Evolutionary conservation across 768 basidiomycete genomes (phyloP).

Genomic region (Stropharia rugosoannulata): DNA sequence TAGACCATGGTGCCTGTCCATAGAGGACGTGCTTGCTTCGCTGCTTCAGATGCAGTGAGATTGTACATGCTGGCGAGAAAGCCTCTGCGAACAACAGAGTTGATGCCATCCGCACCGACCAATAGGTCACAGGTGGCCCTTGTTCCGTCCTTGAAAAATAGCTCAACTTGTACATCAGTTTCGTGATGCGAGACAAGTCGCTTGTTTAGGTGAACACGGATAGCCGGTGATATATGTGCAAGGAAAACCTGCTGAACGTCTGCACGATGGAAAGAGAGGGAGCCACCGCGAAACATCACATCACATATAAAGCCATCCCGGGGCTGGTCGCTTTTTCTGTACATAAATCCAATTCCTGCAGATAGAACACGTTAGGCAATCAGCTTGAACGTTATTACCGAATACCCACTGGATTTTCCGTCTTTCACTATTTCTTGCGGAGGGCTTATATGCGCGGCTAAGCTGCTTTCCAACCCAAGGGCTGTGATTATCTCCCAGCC

Average conservation of each 20-base stretch:
- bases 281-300: conserved; percentile 20
- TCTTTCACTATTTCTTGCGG: conserved; percentile 8
- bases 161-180: conserved; percentile 15
- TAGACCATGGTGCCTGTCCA: conserved; percentile 44
- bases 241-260: conserved; percentile 33
- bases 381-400: background rate
- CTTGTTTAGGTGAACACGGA: conserved; percentile 21
- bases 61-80: conserved; percentile 14
- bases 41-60: conserved; percentile 16
- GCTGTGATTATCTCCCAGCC: conserved; percentile 39
- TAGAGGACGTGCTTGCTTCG: conserved; percentile 16
- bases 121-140: conserved; percentile 49
- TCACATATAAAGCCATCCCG: background rate
- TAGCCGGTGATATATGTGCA: conserved; percentile 18
- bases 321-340: conserved; percentile 1
- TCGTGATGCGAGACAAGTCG: conserved; percentile 26
- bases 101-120: conserved; percentile 37
- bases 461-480: conserved; percentile 32
- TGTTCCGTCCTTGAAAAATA: conserved; percentile 45
- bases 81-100: conserved; percentile 29
- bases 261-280: conserved; percentile 32
- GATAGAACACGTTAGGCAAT: background rate
- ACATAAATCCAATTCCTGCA: conserved; percentile 5
- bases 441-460: conserved; percentile 6
- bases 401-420: background rate